phyloP scores from a whole-genome alignment of 148 eudicot genomes.

The Gaultheria prostrata region DNA sequence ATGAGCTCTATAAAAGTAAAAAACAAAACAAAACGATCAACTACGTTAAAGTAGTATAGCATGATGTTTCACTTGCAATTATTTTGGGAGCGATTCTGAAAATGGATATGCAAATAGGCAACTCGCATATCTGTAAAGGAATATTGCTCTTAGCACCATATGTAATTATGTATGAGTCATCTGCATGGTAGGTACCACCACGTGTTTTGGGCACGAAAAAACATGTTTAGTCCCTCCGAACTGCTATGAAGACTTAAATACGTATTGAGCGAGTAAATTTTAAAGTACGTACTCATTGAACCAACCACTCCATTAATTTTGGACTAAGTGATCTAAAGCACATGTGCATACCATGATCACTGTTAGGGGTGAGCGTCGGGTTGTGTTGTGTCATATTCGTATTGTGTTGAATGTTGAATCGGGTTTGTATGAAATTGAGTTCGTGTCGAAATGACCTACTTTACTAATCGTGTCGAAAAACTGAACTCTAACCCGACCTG shows the following conservation, averaged over 20 bases:
- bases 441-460: no score
- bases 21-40: neutral
- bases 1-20: neutral
- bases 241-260: neutral
- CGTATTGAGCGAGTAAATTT: neutral
- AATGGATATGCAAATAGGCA: neutral
- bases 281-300: neutral
- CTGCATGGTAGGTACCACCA: no score
- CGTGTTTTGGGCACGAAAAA: neutral
- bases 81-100: neutral
- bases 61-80: neutral
- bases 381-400: no score
- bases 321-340: neutral
- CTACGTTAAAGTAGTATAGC: neutral
- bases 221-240: neutral
- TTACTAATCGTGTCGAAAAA: no score
- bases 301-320: neutral
- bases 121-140: neutral
- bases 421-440: no score
- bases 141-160: neutral
- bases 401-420: no score
- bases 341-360: neutral
- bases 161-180: no score
- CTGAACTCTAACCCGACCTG: no score
- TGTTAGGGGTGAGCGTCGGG: no score